Evolutionary conservation across 2,329 filamentous ascomycete species (phyloP).

Genomic region (Verticillium alfalfae): DNA sequence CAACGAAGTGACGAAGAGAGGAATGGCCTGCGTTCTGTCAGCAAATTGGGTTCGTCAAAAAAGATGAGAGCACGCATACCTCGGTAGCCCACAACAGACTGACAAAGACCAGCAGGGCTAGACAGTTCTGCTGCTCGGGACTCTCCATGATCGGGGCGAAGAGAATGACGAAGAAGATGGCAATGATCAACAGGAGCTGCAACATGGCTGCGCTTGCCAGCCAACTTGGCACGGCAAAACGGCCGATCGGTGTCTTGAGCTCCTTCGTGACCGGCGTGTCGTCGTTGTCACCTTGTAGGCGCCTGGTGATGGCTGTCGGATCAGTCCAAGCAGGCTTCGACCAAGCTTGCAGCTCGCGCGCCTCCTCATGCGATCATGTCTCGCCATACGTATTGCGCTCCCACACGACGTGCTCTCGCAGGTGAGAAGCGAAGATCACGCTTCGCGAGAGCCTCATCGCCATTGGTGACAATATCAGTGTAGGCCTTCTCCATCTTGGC

Average conservation of each 20-base stretch:
- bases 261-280: constrained; percentile 58
- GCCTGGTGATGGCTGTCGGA: constrained; percentile 59
- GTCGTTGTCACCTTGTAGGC: constrained; percentile 80
- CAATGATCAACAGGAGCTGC: constrained; percentile 64
- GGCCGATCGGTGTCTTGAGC: constrained; percentile 74
- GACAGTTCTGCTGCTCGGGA: constrained; percentile 89
- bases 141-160: constrained; percentile 76
- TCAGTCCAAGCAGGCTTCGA: constrained; percentile 75
- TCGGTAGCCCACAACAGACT: constrained; percentile 96
- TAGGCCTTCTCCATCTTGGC: constrained; percentile 72
- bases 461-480: constrained; percentile 73
- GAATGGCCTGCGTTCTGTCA: constrained; percentile 63
- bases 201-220: constrained; percentile 78
- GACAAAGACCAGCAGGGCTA: constrained; percentile 90
- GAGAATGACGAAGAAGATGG: constrained; percentile 69
- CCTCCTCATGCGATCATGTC: constrained; percentile 96
- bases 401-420: constrained; percentile 97
- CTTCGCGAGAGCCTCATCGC: constrained; percentile 70
- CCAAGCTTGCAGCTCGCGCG: constrained; percentile 87
- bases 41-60: not conserved
- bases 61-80: constrained; percentile 34
- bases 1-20: constrained; percentile 92
- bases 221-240: constrained; percentile 72
- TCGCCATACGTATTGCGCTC: constrained; percentile 96
- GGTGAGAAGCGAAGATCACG: constrained; percentile 82